Base-by-base conservation (phyloP, 2,329 filamentous ascomycete species). In the Cordyceps cateniannulata region DNA sequence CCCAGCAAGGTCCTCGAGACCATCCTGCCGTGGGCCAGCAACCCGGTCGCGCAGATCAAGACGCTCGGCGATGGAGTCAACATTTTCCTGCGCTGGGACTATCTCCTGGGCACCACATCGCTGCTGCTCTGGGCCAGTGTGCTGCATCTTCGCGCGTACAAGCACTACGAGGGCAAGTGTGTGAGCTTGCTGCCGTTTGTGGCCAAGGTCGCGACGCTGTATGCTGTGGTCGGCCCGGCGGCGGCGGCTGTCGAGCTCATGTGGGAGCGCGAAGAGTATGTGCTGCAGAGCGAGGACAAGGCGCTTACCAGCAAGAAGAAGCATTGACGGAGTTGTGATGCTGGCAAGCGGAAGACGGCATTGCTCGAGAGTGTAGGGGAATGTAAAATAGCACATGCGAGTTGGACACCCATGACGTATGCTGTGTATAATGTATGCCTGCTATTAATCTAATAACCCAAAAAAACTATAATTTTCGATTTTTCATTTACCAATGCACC, bases 191-290 rank as follows among this genome's bases (percentile, higher is more conserved):
- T 55, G 14, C 16, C 25, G 45, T 16, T 64, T 3, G 4, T 55
- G 12, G 20, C 1, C 44, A 64, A 60, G 50, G 49, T 61, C 9
- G 62, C n/a, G 12, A 38, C 51, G n/a, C 50, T 67, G 27, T 50
- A 60, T 16, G 55, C 59, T 12, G 14, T 66, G 32, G 49, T 58
- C 9, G 63, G 65, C 4, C 65, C 65, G 2, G 61, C 61, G 0
- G 65, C 61, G 3, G 58, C 65, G 5, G 65, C 64, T 6, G 63
- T 66, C 3, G 62, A 63, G 59, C 49, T 67, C 38, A 63, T 66
- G 62, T 66, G 65, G 65, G 64, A 66, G 59, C 62, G 65, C 7
- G 65, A 67, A 42, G 65, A 65, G 61, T 51, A 64, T 14, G 59
- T 64, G 20, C 50, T 65, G 12, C 58, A 60, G 42, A 48, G 49